Percentiles rank a stretch among this genome's conserved stretches.
Evolutionary conservation across 768 basidiomycete genomes (phyloP).

Genomic region (Macrolepiota dolichaula): DNA sequence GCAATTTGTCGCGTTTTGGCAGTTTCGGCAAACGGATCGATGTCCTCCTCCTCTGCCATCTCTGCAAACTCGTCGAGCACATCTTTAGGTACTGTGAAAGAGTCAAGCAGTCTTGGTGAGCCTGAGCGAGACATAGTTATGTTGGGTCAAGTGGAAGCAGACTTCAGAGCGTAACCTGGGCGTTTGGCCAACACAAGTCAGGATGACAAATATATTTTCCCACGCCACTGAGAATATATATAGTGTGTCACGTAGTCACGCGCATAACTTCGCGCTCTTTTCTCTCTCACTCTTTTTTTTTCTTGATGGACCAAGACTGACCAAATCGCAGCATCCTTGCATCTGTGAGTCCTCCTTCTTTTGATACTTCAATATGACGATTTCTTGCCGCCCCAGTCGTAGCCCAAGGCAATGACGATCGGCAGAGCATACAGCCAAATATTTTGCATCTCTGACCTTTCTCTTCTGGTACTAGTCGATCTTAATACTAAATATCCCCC

Average conservation of each 20-base stretch:
- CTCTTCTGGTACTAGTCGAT: conserved; percentile 12
- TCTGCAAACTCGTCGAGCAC: conserved; percentile 91
- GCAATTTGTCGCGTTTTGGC: conserved; percentile 93
- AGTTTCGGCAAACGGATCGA: conserved; percentile 91
- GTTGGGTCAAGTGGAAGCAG: conserved; percentile 14
- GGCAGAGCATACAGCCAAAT: conserved; percentile 70
- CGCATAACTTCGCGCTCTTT: conserved; percentile 12
- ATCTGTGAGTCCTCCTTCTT: conserved; percentile 3
- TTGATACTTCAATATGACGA: conserved; percentile 43
- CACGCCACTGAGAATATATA: conserved; percentile 22
- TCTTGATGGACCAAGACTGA: not conserved
- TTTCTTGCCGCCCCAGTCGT: conserved; percentile 79
- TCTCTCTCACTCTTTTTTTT: conserved; percentile 15
- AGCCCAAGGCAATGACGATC: conserved; percentile 54
- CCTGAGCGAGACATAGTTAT: conserved; percentile 48
- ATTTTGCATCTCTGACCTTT: conserved; percentile 57
- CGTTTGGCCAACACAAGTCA: conserved; percentile 9
- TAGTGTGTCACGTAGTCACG: not conserved
- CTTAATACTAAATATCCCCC: not conserved
- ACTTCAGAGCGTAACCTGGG: conserved; percentile 19
- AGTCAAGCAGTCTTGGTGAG: conserved; percentile 78
- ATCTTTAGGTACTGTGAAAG: conserved; percentile 91
- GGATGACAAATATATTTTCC: conserved; percentile 32
- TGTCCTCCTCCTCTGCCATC: conserved; percentile 89
- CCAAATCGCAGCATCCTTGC: not conserved